Base-by-base conservation (phyloP, 495 filamentous ascomycete genomes). In the Sabuloglossum arenarium region DNA sequence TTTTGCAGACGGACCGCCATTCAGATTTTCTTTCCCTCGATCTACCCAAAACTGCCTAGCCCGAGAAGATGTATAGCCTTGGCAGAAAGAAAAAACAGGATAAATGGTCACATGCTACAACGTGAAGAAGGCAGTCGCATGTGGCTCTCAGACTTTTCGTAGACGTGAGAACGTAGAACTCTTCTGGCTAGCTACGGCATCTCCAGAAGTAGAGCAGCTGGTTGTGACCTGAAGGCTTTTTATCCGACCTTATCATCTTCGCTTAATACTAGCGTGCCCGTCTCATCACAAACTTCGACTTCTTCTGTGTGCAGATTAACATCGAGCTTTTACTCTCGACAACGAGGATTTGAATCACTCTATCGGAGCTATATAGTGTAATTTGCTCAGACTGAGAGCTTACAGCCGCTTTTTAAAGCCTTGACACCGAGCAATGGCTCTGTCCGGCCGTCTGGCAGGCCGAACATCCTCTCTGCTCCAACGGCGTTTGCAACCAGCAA, bases 391-490 rank as follows among this genome's bases (percentile, higher is more conserved):
- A 27, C 28, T 51, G 47, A 29, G 47, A 29, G 25, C 23, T 29
- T 16, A 12, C 47, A 23, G 16, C 16, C 16, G 47, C 21, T 28
- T 51, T 29, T 23, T 29, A 11, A 19, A 19, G 25, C 25, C 47
- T 8, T 51, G 16, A 8, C 24, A 14, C 24, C 47, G 1, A 21
- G 25, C 54, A 45, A 56, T 56, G 54, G 54, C 42, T 53, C 32
- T 56, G 21, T 56, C 29, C 42, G 54, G 54, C n/a, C 42, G 54
- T 25, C 4, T 49, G 10, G 54, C 43, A 3, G 21, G 24, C 31
- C 32, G 54, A 32, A 16, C 54, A 31, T 56, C 54, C 42, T 30
- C n/a, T 31, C 37, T 56, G 11, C 25, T 46, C n/a, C 43, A 37
- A 6, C 21, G 28, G 29, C 21, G 14, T 47, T 28, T 51, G 29